Evolutionary conservation across 1,284 basidiomycete species (phyloP).

Genomic region (Fomitopsis betulina): DNA sequence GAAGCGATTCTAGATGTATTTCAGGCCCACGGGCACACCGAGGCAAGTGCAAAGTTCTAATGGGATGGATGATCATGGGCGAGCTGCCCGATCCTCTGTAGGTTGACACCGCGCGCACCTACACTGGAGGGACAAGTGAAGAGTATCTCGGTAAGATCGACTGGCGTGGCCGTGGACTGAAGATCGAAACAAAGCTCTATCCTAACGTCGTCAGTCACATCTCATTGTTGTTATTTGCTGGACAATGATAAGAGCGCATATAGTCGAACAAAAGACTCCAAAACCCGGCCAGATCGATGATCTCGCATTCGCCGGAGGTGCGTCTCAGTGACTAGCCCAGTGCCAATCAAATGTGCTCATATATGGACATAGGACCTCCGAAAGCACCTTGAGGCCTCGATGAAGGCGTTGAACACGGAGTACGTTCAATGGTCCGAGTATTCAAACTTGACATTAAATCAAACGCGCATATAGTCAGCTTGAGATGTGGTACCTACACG

Average conservation of each 20-base stretch:
- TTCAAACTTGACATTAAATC: not conserved
- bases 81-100: constrained; percentile 10
- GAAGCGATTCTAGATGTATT: constrained; percentile 54
- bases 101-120: constrained; percentile 51
- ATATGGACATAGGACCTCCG: constrained; percentile 30
- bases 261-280: constrained; percentile 9
- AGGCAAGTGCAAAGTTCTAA: constrained; percentile 23
- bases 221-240: not conserved
- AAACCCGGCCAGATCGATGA: constrained; percentile 1
- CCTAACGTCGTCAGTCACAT: constrained; percentile 12
- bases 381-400: constrained; percentile 38
- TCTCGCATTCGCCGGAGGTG: constrained; percentile 18
- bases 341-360: not conserved
- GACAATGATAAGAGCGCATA: not conserved
- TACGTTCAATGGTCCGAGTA: constrained; percentile 19
- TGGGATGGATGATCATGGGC: not conserved
- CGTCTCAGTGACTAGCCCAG: not conserved
- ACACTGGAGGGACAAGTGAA: constrained; percentile 46
- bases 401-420: constrained; percentile 45
- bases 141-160: constrained; percentile 34
- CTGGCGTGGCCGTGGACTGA: constrained; percentile 36
- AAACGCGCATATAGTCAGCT: constrained; percentile 18
- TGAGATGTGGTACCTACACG: constrained; percentile 54
- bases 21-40: constrained; percentile 50
- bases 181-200: constrained; percentile 40